Evolutionary conservation across 352 stramenopile species (phyloP).

Genomic region (Pythium pyrilobum): DNA sequence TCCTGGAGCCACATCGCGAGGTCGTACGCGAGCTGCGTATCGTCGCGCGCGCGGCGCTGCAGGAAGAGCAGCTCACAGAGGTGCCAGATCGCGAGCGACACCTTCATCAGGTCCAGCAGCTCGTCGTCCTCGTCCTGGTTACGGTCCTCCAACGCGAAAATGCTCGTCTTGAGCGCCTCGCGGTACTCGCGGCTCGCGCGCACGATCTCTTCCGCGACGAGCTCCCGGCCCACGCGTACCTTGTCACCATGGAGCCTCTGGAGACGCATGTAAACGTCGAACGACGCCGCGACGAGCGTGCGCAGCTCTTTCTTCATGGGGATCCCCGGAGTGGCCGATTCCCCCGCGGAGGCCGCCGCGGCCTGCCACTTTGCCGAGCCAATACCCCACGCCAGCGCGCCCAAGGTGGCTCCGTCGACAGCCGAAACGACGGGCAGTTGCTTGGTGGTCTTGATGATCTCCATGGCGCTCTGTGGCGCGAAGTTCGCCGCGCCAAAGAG

Average conservation of each 20-base stretch:
- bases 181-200: constrained; percentile 65
- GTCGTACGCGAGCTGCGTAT: constrained; percentile 62
- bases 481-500: constrained; percentile 12
- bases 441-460: constrained; percentile 38
- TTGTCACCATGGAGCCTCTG: constrained; percentile 14
- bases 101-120: constrained; percentile 48
- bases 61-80: constrained; percentile 75
- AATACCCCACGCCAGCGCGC: constrained; percentile 42
- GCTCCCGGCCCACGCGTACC: constrained; percentile 10
- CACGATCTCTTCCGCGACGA: constrained; percentile 29
- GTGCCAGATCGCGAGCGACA: constrained; percentile 75
- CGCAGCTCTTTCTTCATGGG: constrained; percentile 51
- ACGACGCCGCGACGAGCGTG: constrained; percentile 49
- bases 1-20: constrained; percentile 70
- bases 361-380: constrained; percentile 37
- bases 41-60: constrained; percentile 42
- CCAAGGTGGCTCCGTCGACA: not conserved
- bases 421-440: constrained; percentile 35
- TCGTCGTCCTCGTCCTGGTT: constrained; percentile 17
- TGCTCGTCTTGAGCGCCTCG: constrained; percentile 57
- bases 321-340: constrained; percentile 4
- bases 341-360: not conserved
- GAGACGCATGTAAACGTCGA: constrained; percentile 47
- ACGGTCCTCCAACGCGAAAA: constrained; percentile 60
- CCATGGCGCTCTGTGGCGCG: constrained; percentile 26